Percentiles rank a stretch among this genome's conserved stretches.
Evolutionary conservation across 768 basidiomycete species (phyloP).

Genomic region (Boletus sensibilis): DNA sequence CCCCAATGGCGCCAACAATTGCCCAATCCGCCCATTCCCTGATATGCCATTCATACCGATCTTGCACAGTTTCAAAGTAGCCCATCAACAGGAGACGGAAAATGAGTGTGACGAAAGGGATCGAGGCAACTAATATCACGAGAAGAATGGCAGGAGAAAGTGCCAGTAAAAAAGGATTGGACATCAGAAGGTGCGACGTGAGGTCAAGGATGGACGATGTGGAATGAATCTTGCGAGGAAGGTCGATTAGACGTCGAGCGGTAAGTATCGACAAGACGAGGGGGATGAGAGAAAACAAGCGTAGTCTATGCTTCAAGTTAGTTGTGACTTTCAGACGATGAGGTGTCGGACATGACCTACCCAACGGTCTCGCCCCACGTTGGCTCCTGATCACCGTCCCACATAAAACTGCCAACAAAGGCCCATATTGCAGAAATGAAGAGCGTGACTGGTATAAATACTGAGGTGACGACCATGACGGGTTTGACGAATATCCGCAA

Average conservation of each 20-base stretch:
- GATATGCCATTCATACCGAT: constrained; percentile 52
- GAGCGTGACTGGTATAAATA: constrained; percentile 73
- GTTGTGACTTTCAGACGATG: not conserved
- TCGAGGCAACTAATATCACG: constrained; percentile 59
- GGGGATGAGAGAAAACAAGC: constrained; percentile 76
- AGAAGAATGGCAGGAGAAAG: constrained; percentile 76
- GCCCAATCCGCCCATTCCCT: constrained; percentile 75
- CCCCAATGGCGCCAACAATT: constrained; percentile 46
- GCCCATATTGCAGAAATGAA: constrained; percentile 78
- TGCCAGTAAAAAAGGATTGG: constrained; percentile 71
- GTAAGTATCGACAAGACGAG: constrained; percentile 68
- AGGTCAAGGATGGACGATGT: constrained; percentile 58
- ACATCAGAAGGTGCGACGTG: constrained; percentile 66
- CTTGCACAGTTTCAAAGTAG: constrained; percentile 44
- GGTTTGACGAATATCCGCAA: constrained; percentile 82
- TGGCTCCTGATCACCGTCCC: constrained; percentile 50
- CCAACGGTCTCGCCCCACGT: constrained; percentile 84
- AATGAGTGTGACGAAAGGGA: constrained; percentile 77
- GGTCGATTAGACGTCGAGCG: constrained; percentile 64
- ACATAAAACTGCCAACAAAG: constrained; percentile 76
- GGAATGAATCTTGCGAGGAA: constrained; percentile 69
- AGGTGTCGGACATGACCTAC: constrained; percentile 40
- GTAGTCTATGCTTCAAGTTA: constrained; percentile 27
- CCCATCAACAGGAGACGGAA: constrained; percentile 78
- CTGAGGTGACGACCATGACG: constrained; percentile 72